Evolutionary conservation across 495 filamentous ascomycete genomes (phyloP).

Genomic region (Penicillium chermesinum): DNA sequence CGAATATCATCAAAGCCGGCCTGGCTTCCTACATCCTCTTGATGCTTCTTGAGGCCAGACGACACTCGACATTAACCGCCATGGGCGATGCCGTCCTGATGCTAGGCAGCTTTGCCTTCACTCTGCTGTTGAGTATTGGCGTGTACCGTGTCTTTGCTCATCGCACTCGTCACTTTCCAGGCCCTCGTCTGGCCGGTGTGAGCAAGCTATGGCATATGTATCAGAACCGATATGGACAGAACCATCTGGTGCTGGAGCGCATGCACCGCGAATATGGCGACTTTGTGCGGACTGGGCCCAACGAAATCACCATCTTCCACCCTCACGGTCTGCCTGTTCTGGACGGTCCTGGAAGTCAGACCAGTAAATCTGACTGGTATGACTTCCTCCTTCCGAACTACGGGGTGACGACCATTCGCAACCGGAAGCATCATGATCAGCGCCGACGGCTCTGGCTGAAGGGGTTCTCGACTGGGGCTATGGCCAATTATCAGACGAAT

Average conservation of each 20-base stretch:
- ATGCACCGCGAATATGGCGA: conserved; percentile 32
- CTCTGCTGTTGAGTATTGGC: conserved; percentile 40
- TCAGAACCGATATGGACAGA: conserved; percentile 23
- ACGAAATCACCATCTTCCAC: conserved; percentile 33
- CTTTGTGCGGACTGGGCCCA: conserved; percentile 37
- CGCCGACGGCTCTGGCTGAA: conserved; percentile 35
- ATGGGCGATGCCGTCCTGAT: background rate
- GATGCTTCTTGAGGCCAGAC: conserved; percentile 21
- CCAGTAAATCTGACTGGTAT: conserved; percentile 42
- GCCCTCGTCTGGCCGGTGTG: conserved; percentile 34
- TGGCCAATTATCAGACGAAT: background rate
- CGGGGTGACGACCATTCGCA: conserved; percentile 35
- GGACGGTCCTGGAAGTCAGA: conserved; percentile 25
- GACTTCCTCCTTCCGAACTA: conserved; percentile 35
- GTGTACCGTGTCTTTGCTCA: conserved; percentile 40
- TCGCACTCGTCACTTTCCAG: conserved; percentile 36
- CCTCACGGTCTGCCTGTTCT: conserved; percentile 25
- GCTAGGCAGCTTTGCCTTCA: background rate
- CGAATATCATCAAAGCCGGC: background rate
- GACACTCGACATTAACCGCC: background rate
- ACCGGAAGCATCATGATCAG: conserved; percentile 18
- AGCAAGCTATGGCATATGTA: conserved; percentile 46
- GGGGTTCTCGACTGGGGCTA: conserved; percentile 29
- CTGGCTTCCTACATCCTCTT: conserved; percentile 15
- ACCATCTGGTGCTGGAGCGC: conserved; percentile 27